phyloP scores from a whole-genome alignment of 2,329 filamentous ascomycete species.

The Ceratocystis destructans region DNA sequence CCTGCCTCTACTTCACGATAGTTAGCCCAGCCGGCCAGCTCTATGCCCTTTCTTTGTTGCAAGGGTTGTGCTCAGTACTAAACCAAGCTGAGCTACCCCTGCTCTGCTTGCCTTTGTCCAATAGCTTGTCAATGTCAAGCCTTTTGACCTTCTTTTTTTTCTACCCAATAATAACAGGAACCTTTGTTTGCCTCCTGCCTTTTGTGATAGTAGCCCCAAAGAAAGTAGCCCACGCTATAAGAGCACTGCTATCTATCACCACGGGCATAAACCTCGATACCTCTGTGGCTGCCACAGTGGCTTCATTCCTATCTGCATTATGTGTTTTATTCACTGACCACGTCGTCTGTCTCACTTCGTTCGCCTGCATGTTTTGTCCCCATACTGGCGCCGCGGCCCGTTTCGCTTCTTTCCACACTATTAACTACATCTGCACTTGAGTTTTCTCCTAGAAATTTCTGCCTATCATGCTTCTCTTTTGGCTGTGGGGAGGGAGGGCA shows the following conservation, averaged over 20 bases:
- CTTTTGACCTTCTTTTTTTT: not conserved
- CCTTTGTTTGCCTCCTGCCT: not conserved
- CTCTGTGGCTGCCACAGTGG: not conserved
- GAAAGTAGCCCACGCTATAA: not conserved
- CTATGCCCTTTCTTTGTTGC: not conserved
- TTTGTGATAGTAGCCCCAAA: not conserved
- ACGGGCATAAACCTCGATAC: not conserved
- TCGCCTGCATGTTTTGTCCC: conserved; percentile 5
- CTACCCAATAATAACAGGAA: not conserved
- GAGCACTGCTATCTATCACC: not conserved
- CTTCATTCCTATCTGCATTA: not conserved
- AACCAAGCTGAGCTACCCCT: conserved; percentile 4
- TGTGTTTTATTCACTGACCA: not conserved
- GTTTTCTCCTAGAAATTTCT: not conserved
- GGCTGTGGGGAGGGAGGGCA: not conserved
- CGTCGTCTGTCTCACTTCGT: not conserved
- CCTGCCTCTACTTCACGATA: not conserved
- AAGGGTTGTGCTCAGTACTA: not conserved
- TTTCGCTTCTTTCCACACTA: not conserved
- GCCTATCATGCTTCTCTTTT: not conserved
- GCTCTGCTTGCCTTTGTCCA: not conserved
- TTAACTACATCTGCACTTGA: not conserved
- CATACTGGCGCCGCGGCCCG: not conserved
- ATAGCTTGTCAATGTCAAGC: not conserved
- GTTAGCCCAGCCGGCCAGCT: not conserved